Evolutionary conservation across 371 early-diverging fungal species (phyloP).

Genomic region (Batkoa obscura): DNA sequence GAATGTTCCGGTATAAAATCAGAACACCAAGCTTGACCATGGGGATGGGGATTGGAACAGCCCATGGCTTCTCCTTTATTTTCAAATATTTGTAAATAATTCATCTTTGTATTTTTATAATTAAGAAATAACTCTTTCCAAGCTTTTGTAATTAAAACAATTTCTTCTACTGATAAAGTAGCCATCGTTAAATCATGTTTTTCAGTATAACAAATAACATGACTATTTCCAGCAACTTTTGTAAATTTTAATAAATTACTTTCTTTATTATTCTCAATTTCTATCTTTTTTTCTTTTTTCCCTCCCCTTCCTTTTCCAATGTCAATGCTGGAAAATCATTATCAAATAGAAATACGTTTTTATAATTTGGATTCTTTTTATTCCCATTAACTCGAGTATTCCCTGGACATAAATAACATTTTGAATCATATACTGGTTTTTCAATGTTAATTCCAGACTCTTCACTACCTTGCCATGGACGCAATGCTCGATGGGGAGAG

Average conservation of each 20-base stretch:
- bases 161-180: conserved; percentile 43
- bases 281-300: neutral
- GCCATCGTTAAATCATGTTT: conserved; percentile 75
- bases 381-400: conserved; percentile 60
- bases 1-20: conserved; percentile 65
- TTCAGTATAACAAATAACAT: conserved; percentile 80
- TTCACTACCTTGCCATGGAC: conserved; percentile 80
- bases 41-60: conserved; percentile 89
- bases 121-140: conserved; percentile 46
- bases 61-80: conserved; percentile 95
- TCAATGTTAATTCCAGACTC: conserved; percentile 22
- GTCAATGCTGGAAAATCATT: conserved; percentile 87
- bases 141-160: conserved; percentile 41
- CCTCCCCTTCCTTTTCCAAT: conserved; percentile 10
- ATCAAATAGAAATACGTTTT: conserved; percentile 50
- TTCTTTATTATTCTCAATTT: neutral
- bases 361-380: conserved; percentile 49
- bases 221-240: conserved; percentile 58
- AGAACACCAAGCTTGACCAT: conserved; percentile 81
- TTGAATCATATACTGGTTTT: conserved; percentile 47
- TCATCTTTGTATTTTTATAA: conserved; percentile 13
- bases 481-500: conserved; percentile 82
- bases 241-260: conserved; percentile 30
- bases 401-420: conserved; percentile 72
- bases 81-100: conserved; percentile 81